These are phyloP conservation scores for Cryptococcus deneoformans DNA, from an alignment of 1,284 basidiomycete genomes.

Conservation along the genomic window DNA sequence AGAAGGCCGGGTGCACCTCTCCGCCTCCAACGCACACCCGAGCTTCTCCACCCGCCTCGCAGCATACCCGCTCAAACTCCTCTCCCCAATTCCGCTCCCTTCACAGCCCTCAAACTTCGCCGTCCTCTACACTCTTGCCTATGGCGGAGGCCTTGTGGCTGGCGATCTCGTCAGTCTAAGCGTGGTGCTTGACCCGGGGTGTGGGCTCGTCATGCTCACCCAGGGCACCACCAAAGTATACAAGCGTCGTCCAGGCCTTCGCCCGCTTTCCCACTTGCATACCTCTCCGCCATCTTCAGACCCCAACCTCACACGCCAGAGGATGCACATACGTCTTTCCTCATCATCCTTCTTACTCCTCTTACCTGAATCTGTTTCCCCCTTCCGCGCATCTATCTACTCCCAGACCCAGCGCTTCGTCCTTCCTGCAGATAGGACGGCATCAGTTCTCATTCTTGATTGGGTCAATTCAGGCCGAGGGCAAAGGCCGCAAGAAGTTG, in stretches of 20 bases:
- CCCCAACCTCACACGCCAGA: constrained; percentile 33
- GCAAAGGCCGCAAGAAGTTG: constrained; percentile 33
- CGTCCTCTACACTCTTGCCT: constrained; percentile 76
- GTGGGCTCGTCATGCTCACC: constrained; percentile 37
- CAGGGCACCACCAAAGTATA: constrained; percentile 95
- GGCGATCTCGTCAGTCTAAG: constrained; percentile 72
- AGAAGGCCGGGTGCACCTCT: constrained; percentile 33
- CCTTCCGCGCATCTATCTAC: constrained; percentile 79
- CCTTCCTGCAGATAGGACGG: constrained; percentile 46
- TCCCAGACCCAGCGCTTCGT: constrained; percentile 72
- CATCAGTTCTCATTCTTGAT: constrained; percentile 73
- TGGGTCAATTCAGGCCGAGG: constrained; percentile 83
- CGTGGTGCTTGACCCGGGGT: constrained; percentile 58
- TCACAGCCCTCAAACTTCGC: constrained; percentile 54
- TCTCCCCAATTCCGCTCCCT: constrained; percentile 60
- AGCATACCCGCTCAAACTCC: constrained; percentile 85
- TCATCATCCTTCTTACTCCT: constrained; percentile 63
- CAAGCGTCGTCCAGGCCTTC: constrained; percentile 62
- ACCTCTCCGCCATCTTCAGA: not conserved
- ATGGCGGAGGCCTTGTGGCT: constrained; percentile 90
- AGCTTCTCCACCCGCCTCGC: constrained; percentile 73
- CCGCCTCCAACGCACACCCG: constrained; percentile 38
- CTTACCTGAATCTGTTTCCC: constrained; percentile 90
- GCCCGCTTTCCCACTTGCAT: constrained; percentile 25
- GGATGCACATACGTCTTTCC: constrained; percentile 59